These are phyloP conservation scores for Leccinum fibrillosum DNA, from an alignment of 768 basidiomycete genomes.

Conservation along the genomic window DNA sequence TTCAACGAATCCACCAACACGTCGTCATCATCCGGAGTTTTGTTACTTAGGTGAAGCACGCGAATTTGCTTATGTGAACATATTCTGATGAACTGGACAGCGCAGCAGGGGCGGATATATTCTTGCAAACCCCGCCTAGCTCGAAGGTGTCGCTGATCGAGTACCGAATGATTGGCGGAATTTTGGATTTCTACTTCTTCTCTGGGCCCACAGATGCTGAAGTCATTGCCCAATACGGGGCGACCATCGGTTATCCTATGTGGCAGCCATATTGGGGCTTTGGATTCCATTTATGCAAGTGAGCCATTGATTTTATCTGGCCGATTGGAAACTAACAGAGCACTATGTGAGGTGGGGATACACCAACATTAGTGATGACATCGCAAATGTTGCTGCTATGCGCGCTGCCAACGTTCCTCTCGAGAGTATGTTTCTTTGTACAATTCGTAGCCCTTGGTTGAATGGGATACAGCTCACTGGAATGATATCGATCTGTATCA, in stretches of 20 bases:
- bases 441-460: background rate
- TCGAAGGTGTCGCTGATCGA: constrained; percentile 61
- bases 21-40: constrained; percentile 71
- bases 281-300: constrained; percentile 75
- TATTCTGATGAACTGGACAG: constrained; percentile 31
- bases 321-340: background rate
- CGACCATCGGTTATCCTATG: constrained; percentile 61
- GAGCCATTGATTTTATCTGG: constrained; percentile 1
- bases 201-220: constrained; percentile 46
- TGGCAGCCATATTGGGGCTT: constrained; percentile 77
- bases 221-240: constrained; percentile 73
- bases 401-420: constrained; percentile 71
- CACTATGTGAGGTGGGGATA: constrained; percentile 41
- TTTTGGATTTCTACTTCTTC: constrained; percentile 77
- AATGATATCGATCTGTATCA: constrained; percentile 77
- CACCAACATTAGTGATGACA: constrained; percentile 51
- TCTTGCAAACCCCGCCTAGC: constrained; percentile 56
- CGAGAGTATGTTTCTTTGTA: constrained; percentile 45
- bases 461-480: constrained; percentile 56
- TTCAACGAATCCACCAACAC: constrained; percentile 47
- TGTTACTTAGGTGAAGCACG: constrained; percentile 54
- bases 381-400: constrained; percentile 54
- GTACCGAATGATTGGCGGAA: constrained; percentile 73
- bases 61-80: background rate
- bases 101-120: constrained; percentile 66